Evolutionary conservation across 2,329 filamentous ascomycete genomes (phyloP).

Genomic region (Mycosphaerella arachidis): DNA sequence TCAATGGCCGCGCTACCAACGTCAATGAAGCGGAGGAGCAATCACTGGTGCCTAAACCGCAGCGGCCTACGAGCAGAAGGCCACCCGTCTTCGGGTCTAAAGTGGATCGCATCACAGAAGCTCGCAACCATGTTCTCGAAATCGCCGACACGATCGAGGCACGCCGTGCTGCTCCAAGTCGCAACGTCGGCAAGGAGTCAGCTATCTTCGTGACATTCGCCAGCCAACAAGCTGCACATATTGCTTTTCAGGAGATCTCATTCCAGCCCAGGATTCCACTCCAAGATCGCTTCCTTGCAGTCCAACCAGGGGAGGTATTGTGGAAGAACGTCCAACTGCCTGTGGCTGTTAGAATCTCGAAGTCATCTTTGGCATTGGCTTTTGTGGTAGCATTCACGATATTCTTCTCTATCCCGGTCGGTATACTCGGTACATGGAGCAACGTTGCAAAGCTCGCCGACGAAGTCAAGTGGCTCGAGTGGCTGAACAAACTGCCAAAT

Average conservation of each 20-base stretch:
- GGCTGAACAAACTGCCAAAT: constrained; percentile 30
- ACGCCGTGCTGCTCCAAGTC: constrained; percentile 52
- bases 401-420: constrained; percentile 35
- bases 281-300: constrained; percentile 40
- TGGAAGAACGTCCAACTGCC: constrained; percentile 44
- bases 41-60: constrained; percentile 33
- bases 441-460: constrained; percentile 33
- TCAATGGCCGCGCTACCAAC: constrained; percentile 2
- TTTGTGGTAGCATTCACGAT: constrained; percentile 35
- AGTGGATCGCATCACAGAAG: constrained; percentile 89
- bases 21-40: constrained; percentile 20
- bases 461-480: constrained; percentile 26
- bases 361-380: constrained; percentile 27
- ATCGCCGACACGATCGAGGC: constrained; percentile 65
- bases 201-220: constrained; percentile 87
- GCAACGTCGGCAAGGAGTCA: constrained; percentile 58
- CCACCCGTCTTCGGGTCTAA: constrained; percentile 71
- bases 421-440: constrained; percentile 32
- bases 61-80: constrained; percentile 61
- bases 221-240: constrained; percentile 75
- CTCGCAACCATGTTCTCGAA: constrained; percentile 67
- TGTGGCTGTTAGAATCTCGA: constrained; percentile 24
- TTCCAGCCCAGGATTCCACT: constrained; percentile 34
- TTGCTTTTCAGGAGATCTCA: constrained; percentile 61
- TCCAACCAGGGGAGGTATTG: constrained; percentile 44